Evolutionary conservation across 495 filamentous ascomycete genomes (phyloP), one percentile per base, ranked within the genome.

Genomic region (Aspergillus haitiensis): DNA sequence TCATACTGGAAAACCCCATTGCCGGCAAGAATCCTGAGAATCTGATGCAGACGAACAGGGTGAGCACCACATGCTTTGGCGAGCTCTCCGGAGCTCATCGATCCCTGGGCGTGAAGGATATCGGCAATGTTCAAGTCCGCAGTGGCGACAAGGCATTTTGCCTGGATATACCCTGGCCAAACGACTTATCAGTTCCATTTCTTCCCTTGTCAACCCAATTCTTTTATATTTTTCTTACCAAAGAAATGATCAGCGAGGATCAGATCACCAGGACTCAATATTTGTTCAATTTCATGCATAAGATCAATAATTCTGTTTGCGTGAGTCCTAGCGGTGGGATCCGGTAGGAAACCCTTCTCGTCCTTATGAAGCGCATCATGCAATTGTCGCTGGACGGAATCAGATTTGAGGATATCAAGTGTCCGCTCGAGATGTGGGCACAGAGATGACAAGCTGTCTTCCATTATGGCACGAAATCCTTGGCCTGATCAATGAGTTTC

Each of bases 181-280:
- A 50, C 8, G 1, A 18, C 1, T 31, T 27, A 27, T 50, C 47
- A 31, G n/a, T 11, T 10, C n/a, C 47, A 10, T 40, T 40, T 40
- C n/a, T 40, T 40, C 37, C 37, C 37, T 40, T 1, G 37, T 40
- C 37, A 40, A 40, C 13, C 37, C 13, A 13, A 13, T 13, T 40
- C 37, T 40, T 40, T 40, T 40, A n/a, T n/a, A n/a, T n/a, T n/a
- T n/a, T 3, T 40, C 47, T 50, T 27, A 50, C 47, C 47, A 10
- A 50, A 31, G 27, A 50, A 50, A 27, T 50, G 47, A 31, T 50
- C 47, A 7, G 47, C 47, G 16, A 50, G 47, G 15, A 50, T 31
- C 27, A 50, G 47, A 50, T 16, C 16, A 10, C 15, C 16, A 21
- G 47, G 47, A 16, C 27, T 31, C 16, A 50, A 4, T 27, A 50